A percentile compares a stretch with the other conserved stretches of the same genome.
These are phyloP conservation scores for Pachyrhizus erosus DNA, from an alignment of 306 rosid species.

Conservation along the genomic window DNA sequence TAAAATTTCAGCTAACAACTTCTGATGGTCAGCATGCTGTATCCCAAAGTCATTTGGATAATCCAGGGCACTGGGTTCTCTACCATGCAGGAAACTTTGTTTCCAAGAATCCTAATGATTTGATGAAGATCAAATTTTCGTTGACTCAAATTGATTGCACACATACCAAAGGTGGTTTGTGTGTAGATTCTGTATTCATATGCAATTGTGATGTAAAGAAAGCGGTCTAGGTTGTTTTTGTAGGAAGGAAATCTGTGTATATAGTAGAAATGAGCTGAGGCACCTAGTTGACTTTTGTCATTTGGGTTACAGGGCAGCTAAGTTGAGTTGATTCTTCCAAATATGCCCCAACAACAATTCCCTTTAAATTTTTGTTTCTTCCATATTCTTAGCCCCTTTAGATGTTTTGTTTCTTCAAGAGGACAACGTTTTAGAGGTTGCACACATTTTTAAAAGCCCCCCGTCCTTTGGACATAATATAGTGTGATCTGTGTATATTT, in stretches of 20 bases:
- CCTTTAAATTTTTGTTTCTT: neutral
- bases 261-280: conserved; percentile 14
- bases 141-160: conserved; percentile 90
- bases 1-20: conserved; percentile 68
- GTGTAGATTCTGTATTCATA: conserved; percentile 80
- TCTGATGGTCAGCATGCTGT: conserved; percentile 72
- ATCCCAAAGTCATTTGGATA: conserved; percentile 65
- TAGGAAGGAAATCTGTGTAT: conserved; percentile 41
- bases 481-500: conserved; percentile 12
- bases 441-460: neutral
- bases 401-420: conserved; percentile 13
- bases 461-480: neutral
- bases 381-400: neutral
- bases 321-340: too few species aligned
- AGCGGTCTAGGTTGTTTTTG: conserved; percentile 46
- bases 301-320: neutral
- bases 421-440: conserved; percentile 21
- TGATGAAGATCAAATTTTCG: conserved; percentile 74
- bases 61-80: conserved; percentile 72
- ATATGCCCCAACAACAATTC: neutral
- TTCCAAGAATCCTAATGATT: conserved; percentile 52
- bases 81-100: conserved; percentile 78
- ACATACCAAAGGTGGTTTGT: conserved; percentile 91
- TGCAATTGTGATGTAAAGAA: conserved; percentile 46
- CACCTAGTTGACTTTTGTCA: neutral